A percentile compares a stretch with the other conserved stretches of the same genome.
Evolutionary conservation across 495 filamentous ascomycete genomes (phyloP).

Genomic region (Penicillium longicatenatum): DNA sequence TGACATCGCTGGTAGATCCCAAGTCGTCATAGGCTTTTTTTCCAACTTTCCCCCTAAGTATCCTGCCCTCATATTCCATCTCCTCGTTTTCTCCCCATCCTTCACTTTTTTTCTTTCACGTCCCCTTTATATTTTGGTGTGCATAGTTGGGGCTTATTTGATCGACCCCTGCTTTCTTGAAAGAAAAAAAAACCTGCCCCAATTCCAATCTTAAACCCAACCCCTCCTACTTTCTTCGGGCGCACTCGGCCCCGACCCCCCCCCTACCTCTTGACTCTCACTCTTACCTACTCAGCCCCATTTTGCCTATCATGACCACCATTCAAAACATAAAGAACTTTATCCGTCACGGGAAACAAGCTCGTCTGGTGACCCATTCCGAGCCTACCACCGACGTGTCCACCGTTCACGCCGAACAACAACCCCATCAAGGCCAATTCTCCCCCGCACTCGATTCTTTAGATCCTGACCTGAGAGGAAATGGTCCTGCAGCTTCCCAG

Average conservation of each 20-base stretch:
- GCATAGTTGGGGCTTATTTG: not conserved
- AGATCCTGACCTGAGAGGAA: slow-evolving; percentile 44
- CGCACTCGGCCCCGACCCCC: not conserved
- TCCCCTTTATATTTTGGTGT: not conserved
- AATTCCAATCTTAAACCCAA: not conserved
- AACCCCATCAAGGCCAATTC: slow-evolving; percentile 55
- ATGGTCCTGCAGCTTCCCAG: slow-evolving; percentile 64
- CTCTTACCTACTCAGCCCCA: slow-evolving; percentile 4
- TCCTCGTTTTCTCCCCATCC: slow-evolving; percentile 68
- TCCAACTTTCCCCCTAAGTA: slow-evolving; percentile 2
- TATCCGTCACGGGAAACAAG: slow-evolving; percentile 98
- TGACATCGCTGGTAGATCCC: slow-evolving; percentile 30
- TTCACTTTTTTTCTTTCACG: slow-evolving; percentile 52
- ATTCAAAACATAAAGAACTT: slow-evolving; percentile 96
- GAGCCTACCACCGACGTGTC: slow-evolving; percentile 71
- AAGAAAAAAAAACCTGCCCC: not conserved
- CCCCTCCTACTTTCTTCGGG: not conserved
- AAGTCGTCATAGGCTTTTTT: slow-evolving; percentile 28
- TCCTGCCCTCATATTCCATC: slow-evolving; percentile 57
- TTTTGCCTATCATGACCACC: slow-evolving; percentile 62
- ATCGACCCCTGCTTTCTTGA: not conserved
- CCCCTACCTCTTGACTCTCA: not conserved
- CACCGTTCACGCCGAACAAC: slow-evolving; percentile 65
- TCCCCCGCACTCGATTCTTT: slow-evolving; percentile 57
- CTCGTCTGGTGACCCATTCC: slow-evolving; percentile 66